Conservation (phyloP, 768 basidiomycete genomes). For the Tricholoma sp. region DNA sequence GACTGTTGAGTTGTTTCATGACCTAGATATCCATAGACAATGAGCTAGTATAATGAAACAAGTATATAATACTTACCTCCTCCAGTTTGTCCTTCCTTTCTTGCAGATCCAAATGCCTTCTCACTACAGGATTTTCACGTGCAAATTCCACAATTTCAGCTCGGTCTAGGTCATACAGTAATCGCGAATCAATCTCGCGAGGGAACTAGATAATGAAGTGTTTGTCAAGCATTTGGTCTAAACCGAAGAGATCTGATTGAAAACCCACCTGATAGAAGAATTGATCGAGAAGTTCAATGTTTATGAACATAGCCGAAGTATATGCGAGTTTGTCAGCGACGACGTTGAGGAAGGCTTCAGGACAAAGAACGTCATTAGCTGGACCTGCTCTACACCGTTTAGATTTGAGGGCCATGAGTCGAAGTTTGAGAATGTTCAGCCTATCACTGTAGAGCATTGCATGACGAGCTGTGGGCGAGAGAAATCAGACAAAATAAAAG, state of each 20-base stretch:
- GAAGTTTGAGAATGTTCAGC: constrained; percentile 76
- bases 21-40: constrained; percentile 43
- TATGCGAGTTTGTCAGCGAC: constrained; percentile 96
- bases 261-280: constrained; percentile 91
- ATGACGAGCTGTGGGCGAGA: constrained; percentile 64
- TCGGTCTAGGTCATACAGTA: constrained; percentile 91
- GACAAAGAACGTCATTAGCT: constrained; percentile 85
- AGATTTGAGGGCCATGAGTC: constrained; percentile 81
- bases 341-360: constrained; percentile 94
- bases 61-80: constrained; percentile 49
- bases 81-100: constrained; percentile 97
- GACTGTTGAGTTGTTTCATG: constrained; percentile 91
- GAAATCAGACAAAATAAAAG: constrained; percentile 8
- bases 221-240: background rate
- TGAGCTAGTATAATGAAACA: background rate
- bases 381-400: constrained; percentile 87
- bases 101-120: constrained; percentile 87
- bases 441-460: constrained; percentile 87
- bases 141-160: constrained; percentile 89
- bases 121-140: constrained; percentile 88
- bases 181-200: constrained; percentile 90
- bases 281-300: constrained; percentile 95
- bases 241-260: background rate
- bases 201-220: constrained; percentile 62
- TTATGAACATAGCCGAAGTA: constrained; percentile 97